phyloP scores from a whole-genome alignment of 1,139 yeast genomes.

The Pichia sp. region DNA sequence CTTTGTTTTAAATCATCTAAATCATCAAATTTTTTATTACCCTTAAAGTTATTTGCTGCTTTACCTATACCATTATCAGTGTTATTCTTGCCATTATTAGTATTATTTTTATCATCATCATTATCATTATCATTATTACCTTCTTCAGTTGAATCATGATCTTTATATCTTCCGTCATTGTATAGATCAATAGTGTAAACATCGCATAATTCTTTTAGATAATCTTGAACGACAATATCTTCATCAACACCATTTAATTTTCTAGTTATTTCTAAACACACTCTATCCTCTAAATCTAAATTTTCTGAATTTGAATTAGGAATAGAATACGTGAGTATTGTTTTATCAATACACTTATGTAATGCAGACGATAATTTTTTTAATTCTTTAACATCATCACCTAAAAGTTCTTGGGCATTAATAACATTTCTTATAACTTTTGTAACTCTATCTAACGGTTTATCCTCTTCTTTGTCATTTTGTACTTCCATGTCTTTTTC shows the following conservation, averaged over 20 bases:
- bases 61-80: no score
- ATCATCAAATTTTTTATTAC: slow-evolving; percentile 33
- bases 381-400: slow-evolving; percentile 18
- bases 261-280: slow-evolving; percentile 15
- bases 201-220: slow-evolving; percentile 21
- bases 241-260: slow-evolving; percentile 20
- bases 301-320: no score
- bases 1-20: slow-evolving; percentile 48
- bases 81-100: no score
- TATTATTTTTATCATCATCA: no score
- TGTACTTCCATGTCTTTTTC: not conserved
- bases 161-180: slow-evolving; percentile 39
- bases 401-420: slow-evolving; percentile 13
- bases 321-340: no score
- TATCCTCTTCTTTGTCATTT: not conserved
- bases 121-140: slow-evolving; percentile 20
- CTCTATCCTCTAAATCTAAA: slow-evolving; percentile 16
- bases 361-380: slow-evolving; percentile 9
- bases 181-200: slow-evolving; percentile 43
- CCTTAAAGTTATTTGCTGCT: not conserved
- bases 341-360: slow-evolving; percentile 7
- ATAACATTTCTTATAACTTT: slow-evolving; percentile 16
- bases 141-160: no score
- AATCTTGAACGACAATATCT: slow-evolving; percentile 42
- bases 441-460: slow-evolving; percentile 10